Evolutionary conservation across 2,329 filamentous ascomycete genomes (phyloP).

Genomic region (Venturia effusa): DNA sequence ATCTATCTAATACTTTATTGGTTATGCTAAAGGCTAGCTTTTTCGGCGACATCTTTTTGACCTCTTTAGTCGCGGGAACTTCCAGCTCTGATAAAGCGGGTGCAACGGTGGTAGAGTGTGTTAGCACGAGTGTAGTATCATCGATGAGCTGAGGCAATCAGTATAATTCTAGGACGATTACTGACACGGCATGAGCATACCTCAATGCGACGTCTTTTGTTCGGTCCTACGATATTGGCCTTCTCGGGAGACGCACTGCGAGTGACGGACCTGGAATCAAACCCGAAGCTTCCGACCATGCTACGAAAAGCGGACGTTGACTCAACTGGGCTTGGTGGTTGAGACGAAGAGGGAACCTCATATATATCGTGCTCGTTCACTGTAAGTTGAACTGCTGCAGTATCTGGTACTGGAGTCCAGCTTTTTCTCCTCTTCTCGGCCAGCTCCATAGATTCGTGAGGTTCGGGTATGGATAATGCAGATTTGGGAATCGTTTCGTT

Average conservation of each 20-base stretch:
- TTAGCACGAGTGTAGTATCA: background rate
- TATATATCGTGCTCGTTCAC: conserved; percentile 17
- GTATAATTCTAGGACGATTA: background rate
- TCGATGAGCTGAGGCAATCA: background rate
- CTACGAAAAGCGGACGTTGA: conserved; percentile 1
- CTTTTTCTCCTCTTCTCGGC: conserved; percentile 22
- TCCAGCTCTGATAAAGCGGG: background rate
- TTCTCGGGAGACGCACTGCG: conserved; percentile 1
- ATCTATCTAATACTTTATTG: background rate
- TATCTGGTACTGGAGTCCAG: conserved; percentile 27
- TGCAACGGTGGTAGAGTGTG: background rate
- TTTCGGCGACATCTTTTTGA: conserved; percentile 8
- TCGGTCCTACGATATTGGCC: background rate
- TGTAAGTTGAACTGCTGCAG: conserved; percentile 13
- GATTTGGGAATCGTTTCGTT: background rate
- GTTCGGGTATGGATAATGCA: background rate
- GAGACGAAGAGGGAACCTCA: conserved; percentile 11
- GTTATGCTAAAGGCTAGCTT: conserved; percentile 7
- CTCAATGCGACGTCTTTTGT: conserved; percentile 13
- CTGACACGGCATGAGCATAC: background rate
- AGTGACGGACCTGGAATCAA: background rate
- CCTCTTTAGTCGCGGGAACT: background rate
- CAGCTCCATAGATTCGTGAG: conserved; percentile 10
- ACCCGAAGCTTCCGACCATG: conserved; percentile 8
- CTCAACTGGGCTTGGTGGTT: background rate